Evolutionary conservation across 225 moss, liverwort and hornwort genomes (phyloP), one percentile per base, ranked within the genome.

Genomic region (Antitrichia curtipendula): DNA sequence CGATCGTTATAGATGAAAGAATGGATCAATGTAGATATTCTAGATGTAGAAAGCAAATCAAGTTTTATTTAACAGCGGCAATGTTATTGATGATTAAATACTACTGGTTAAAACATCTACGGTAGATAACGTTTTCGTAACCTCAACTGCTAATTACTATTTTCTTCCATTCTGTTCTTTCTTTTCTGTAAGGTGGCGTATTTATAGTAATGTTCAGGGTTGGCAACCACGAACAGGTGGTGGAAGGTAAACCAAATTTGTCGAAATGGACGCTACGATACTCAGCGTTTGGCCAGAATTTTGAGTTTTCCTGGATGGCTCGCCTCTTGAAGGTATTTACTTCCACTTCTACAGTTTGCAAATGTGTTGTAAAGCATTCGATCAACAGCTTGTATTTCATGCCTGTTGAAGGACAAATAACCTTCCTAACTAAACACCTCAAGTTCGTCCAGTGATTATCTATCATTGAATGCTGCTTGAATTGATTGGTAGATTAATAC

Each of bases 231-330:
- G 56, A 75, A 80, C 95, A 98, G 98, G 91, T 98, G 24, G 16
- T 89, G 75, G 91, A 96, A 78, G 94, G 91, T 86, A 90, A 95
- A 83, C 97, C 99, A 78, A 96, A 95, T 90, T 85, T 96, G 87
- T 99, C 99, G 59, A 96, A 91, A 91, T 99, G 99, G 99, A 97
- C 96, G 74, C 89, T 99, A 78, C 95, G 93, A 45, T 96, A 95
- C 75, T 86, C 91, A 71, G 96, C 94, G 74, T 96, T 99, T 92
- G 99, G 99, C 56, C 99, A 96, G 86, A 91, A 92, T 32, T 95
- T 96, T 61, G 97, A 99, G 87, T 99, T 99, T 85, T 97, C 99
- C 54, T 99, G 99, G 99, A 81, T 97, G 88, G 92, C 99, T 89
- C 94, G 97, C 65, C 95, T 95, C 80, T 86, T 99, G 81, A 97